These are phyloP conservation scores for Hyaloscypha variabilis DNA, from an alignment of 495 filamentous ascomycete genomes.

Conservation along the genomic window DNA sequence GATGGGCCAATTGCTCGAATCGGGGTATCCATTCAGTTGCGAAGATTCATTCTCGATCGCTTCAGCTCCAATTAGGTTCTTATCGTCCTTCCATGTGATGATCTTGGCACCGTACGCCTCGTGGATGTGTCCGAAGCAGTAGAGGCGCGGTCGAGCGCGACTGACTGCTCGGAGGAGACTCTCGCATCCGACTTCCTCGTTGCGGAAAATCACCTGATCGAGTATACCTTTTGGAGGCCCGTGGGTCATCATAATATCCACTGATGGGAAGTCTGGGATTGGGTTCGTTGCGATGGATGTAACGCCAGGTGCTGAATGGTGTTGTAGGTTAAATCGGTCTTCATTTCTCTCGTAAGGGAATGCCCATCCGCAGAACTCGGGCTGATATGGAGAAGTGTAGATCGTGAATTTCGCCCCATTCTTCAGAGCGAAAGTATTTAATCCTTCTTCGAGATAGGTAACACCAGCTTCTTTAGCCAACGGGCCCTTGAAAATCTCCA, in stretches of 20 bases:
- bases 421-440: slow-evolving; percentile 52
- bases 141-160: slow-evolving; percentile 56
- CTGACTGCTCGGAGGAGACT: slow-evolving; percentile 60
- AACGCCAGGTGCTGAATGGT: slow-evolving; percentile 32
- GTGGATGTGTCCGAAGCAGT: slow-evolving; percentile 79
- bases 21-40: slow-evolving; percentile 48
- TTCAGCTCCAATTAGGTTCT: slow-evolving; percentile 42
- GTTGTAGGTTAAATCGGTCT: slow-evolving; percentile 40
- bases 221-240: slow-evolving; percentile 66
- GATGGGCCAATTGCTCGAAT: slow-evolving; percentile 39
- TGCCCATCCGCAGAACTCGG: slow-evolving; percentile 61
- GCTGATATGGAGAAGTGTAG: slow-evolving; percentile 72
- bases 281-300: slow-evolving; percentile 36
- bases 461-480: slow-evolving; percentile 56
- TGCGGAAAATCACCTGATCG: slow-evolving; percentile 43
- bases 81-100: slow-evolving; percentile 51
- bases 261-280: slow-evolving; percentile 47
- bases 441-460: slow-evolving; percentile 69
- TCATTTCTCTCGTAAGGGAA: slow-evolving; percentile 61
- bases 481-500: slow-evolving; percentile 42
- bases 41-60: slow-evolving; percentile 42
- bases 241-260: slow-evolving; percentile 76
- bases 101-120: slow-evolving; percentile 70
- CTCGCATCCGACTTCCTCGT: slow-evolving; percentile 56
- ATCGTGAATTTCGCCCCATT: slow-evolving; percentile 65